Conservation (phyloP, 129 eudicot genomes). For the Flaveria bidentis region DNA sequence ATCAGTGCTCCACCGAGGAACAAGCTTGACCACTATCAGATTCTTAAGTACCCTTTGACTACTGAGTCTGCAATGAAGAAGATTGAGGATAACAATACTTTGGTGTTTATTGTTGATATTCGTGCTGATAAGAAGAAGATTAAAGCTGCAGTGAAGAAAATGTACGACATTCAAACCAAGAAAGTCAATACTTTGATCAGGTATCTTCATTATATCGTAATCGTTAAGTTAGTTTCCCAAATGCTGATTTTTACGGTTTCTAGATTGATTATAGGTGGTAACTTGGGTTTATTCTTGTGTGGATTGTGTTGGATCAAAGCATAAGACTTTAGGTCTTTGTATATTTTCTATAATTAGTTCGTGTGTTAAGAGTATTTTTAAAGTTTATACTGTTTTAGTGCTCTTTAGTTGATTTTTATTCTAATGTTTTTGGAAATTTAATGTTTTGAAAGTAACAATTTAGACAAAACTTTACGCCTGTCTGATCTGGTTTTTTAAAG, state of each 20-base stretch:
- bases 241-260: neutral
- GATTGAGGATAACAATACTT: constrained; percentile 84
- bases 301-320: too few relatives aligned
- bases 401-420: too few relatives aligned
- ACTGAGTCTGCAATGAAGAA: constrained; percentile 95
- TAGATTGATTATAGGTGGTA: neutral
- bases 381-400: too few relatives aligned
- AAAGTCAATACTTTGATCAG: constrained; percentile 86
- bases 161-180: constrained; percentile 87
- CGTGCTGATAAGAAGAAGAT: constrained; percentile 88
- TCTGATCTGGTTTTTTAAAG: neutral
- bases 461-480: too few relatives aligned
- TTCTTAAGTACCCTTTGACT: constrained; percentile 71
- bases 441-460: neutral
- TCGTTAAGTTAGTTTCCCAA: neutral
- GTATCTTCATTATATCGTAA: constrained; percentile 19
- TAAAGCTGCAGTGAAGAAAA: constrained; percentile 83
- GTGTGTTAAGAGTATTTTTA: neutral
- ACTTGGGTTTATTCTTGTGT: neutral
- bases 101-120: constrained; percentile 82
- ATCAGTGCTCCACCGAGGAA: constrained; percentile 79
- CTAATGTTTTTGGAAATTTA: neutral
- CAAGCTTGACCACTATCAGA: constrained; percentile 86
- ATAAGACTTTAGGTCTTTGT: too few relatives aligned
- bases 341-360: neutral